phyloP scores from a whole-genome alignment of 805 yeast genomes.

The Jamesozyma lodderae region DNA sequence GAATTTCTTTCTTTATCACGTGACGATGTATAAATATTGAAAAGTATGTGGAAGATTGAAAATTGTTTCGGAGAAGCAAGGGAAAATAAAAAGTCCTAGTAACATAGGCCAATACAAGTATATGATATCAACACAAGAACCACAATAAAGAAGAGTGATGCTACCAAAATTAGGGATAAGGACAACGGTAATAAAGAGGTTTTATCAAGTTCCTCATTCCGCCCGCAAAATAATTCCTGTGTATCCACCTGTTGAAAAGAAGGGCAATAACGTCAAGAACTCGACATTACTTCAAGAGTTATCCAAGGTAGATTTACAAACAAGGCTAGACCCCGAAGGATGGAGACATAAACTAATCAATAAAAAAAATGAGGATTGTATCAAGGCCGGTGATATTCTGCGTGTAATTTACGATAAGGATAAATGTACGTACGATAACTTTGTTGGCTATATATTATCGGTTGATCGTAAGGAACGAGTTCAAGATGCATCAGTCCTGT shows the following conservation, averaged over 20 bases:
- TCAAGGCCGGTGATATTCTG: conserved; percentile 77
- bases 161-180: too few relatives aligned
- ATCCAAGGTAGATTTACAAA: conserved; percentile 37
- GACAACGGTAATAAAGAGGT: conserved; percentile 3
- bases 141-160: too few relatives aligned
- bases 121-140: too few relatives aligned
- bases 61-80: too few relatives aligned
- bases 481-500: conserved; percentile 58
- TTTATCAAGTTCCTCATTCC: conserved; percentile 14
- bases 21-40: too few relatives aligned
- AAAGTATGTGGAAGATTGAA: too few relatives aligned
- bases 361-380: conserved; percentile 36
- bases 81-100: too few relatives aligned
- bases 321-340: conserved; percentile 63
- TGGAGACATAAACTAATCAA: conserved; percentile 50
- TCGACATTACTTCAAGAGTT: conserved; percentile 8
- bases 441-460: conserved; percentile 72
- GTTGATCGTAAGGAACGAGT: conserved; percentile 56
- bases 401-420: conserved; percentile 58
- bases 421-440: conserved; percentile 47
- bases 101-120: too few relatives aligned
- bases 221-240: conserved; percentile 23
- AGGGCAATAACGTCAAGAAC: conserved; percentile 1
- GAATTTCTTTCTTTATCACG: too few relatives aligned
- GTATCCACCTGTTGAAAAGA: conserved; percentile 21